Percentiles rank a stretch among this genome's conserved stretches.
phyloP scores from a whole-genome alignment of 805 yeast genomes.

The Candida patagonica region DNA sequence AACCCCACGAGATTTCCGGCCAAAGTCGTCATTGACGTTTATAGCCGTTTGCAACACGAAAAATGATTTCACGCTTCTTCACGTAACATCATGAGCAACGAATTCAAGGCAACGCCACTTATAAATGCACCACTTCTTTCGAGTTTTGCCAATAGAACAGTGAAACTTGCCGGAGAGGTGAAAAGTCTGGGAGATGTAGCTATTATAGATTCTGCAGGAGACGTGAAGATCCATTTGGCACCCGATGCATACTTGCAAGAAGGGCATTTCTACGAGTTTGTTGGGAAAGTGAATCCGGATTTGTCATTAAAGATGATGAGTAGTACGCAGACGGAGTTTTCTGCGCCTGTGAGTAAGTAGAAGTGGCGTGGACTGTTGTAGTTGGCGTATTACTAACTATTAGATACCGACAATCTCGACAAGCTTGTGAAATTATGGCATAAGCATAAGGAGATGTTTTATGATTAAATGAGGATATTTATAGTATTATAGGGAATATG shows the following conservation, averaged over 20 bases:
- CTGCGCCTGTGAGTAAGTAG: conserved; percentile 18
- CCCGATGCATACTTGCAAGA: conserved; percentile 13
- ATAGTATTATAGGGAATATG: not conserved
- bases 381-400: not conserved
- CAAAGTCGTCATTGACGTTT: too few species aligned
- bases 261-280: conserved; percentile 27
- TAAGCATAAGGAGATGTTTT: conserved; percentile 13
- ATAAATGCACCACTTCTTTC: conserved; percentile 24
- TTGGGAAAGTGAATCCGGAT: conserved; percentile 28
- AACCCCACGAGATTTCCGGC: too few species aligned
- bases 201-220: conserved; percentile 26
- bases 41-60: not conserved
- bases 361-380: not conserved
- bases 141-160: conserved; percentile 17
- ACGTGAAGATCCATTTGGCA: conserved; percentile 21
- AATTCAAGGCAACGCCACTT: conserved; percentile 20
- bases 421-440: conserved; percentile 5
- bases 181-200: conserved; percentile 21
- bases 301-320: conserved; percentile 18
- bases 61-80: not conserved
- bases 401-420: not conserved
- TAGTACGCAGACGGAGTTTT: conserved; percentile 14
- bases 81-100: not conserved
- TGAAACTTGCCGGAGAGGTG: conserved; percentile 28
- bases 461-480: conserved; percentile 1